Conservation (phyloP, 192 early-diverging fungal species). For the Haplosporangium gracile region DNA sequence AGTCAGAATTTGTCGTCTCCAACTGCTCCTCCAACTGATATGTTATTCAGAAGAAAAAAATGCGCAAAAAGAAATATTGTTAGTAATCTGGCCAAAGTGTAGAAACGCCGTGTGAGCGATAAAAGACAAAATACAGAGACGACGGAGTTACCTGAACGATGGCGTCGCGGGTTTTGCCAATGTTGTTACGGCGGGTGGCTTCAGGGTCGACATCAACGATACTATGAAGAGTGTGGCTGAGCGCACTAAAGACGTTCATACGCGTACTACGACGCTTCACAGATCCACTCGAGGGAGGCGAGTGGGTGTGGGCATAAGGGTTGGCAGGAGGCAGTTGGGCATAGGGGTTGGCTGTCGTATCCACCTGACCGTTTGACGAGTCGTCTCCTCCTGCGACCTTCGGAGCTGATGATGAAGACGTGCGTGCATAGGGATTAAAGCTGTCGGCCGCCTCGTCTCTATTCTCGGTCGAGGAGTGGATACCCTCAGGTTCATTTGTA, state of each 20-base stretch:
- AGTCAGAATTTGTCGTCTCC: conserved; percentile 76
- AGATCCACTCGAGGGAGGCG: conserved; percentile 1
- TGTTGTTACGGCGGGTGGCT: conserved; percentile 87
- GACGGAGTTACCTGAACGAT: conserved; percentile 67
- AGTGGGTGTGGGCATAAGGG: conserved; percentile 40
- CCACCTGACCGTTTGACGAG: neutral
- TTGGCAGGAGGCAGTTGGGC: conserved; percentile 40
- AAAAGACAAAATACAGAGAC: too few relatives aligned
- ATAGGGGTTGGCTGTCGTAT: conserved; percentile 18
- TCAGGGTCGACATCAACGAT: conserved; percentile 98
- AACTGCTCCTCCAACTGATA: conserved; percentile 82
- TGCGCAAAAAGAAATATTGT: too few relatives aligned
- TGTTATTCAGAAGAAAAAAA: neutral
- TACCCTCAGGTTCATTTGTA: conserved; percentile 36
- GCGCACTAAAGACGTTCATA: conserved; percentile 66
- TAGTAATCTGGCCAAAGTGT: too few relatives aligned
- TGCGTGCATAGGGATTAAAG: conserved; percentile 41
- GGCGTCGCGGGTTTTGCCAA: conserved; percentile 87
- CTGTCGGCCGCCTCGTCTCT: neutral
- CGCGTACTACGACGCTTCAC: conserved; percentile 58
- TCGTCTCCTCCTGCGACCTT: neutral
- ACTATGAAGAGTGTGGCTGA: conserved; percentile 85
- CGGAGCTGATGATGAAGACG: neutral
- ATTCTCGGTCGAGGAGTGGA: conserved; percentile 9
- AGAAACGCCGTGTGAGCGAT: too few relatives aligned